Conservation (phyloP, 2,329 filamentous ascomycete genomes). For the Neophaeococcomyces mojaviensis region DNA sequence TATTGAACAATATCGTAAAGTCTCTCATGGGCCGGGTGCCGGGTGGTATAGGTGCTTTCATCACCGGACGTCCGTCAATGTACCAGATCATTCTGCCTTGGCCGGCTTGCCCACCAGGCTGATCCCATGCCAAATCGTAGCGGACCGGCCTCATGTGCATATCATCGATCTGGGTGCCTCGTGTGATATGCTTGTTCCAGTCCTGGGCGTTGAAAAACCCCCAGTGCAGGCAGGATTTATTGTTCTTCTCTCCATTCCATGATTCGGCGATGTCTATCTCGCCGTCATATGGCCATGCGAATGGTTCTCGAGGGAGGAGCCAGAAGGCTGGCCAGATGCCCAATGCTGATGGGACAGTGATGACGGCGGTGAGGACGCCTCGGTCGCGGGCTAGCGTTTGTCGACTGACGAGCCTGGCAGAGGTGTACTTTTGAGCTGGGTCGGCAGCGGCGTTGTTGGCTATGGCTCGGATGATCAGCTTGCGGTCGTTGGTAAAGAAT, state of each 20-base stretch:
- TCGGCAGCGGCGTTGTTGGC: slow-evolving; percentile 13
- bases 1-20: slow-evolving; percentile 20
- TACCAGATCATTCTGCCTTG: slow-evolving; percentile 19
- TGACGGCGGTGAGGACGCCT: slow-evolving; percentile 18
- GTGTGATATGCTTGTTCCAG: slow-evolving; percentile 20
- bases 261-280: slow-evolving; percentile 23
- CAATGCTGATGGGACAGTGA: slow-evolving; percentile 17
- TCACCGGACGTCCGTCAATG: slow-evolving; percentile 21
- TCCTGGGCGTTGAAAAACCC: slow-evolving; percentile 20
- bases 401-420: slow-evolving; percentile 19
- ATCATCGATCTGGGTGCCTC: slow-evolving; percentile 15
- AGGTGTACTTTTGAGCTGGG: slow-evolving; percentile 19
- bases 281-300: slow-evolving; percentile 21
- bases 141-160: slow-evolving; percentile 17
- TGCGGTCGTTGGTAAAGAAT: slow-evolving; percentile 19
- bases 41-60: slow-evolving; percentile 19
- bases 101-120: slow-evolving; percentile 9
- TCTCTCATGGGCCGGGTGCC: slow-evolving; percentile 19
- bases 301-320: slow-evolving; percentile 22
- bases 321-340: slow-evolving; percentile 24
- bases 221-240: slow-evolving; percentile 23
- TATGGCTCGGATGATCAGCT: slow-evolving; percentile 21
- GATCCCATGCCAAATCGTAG: slow-evolving; percentile 22
- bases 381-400: slow-evolving; percentile 17
- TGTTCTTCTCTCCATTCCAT: slow-evolving; percentile 21